Evolutionary conservation across 495 filamentous ascomycete genomes (phyloP).

Genomic region (Hypoxylon cercidicola): DNA sequence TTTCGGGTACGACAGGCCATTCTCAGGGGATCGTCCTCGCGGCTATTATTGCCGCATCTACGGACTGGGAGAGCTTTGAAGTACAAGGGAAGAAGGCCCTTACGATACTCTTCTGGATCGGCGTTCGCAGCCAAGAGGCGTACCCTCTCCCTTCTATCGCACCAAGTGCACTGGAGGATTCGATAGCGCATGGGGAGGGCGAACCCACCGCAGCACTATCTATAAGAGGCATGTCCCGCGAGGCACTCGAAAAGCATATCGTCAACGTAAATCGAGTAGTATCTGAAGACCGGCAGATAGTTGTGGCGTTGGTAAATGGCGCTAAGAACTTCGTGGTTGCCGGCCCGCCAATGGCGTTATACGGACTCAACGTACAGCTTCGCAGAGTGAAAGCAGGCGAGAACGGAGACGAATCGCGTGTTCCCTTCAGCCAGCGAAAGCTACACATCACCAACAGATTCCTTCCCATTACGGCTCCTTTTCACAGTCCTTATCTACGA

Average conservation of each 20-base stretch:
- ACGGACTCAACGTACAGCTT: conserved; percentile 84
- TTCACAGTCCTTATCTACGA: conserved; percentile 83
- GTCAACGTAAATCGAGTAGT: conserved; percentile 85
- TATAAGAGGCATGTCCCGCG: conserved; percentile 78
- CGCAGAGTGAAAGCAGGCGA: conserved; percentile 87
- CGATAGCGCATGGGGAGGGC: conserved; percentile 82
- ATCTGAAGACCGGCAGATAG: conserved; percentile 80
- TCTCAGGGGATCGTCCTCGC: conserved; percentile 89
- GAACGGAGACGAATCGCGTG: conserved; percentile 83
- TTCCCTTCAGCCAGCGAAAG: conserved; percentile 89
- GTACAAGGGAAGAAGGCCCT: conserved; percentile 75
- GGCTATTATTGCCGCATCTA: conserved; percentile 80
- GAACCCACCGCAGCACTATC: conserved; percentile 87
- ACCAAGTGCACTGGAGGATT: conserved; percentile 84
- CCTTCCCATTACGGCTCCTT: conserved; percentile 88
- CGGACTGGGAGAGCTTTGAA: conserved; percentile 80
- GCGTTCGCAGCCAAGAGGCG: conserved; percentile 85
- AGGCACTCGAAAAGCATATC: conserved; percentile 81
- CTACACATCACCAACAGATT: conserved; percentile 86
- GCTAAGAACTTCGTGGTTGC: conserved; percentile 89
- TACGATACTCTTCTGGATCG: conserved; percentile 90
- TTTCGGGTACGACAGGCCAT: conserved; percentile 85
- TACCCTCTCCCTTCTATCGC: conserved; percentile 86
- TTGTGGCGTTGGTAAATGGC: conserved; percentile 86
- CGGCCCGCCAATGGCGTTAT: conserved; percentile 85